These are phyloP conservation scores for Inosperma sp. DNA, from an alignment of 768 basidiomycete genomes.

Conservation along the genomic window DNA sequence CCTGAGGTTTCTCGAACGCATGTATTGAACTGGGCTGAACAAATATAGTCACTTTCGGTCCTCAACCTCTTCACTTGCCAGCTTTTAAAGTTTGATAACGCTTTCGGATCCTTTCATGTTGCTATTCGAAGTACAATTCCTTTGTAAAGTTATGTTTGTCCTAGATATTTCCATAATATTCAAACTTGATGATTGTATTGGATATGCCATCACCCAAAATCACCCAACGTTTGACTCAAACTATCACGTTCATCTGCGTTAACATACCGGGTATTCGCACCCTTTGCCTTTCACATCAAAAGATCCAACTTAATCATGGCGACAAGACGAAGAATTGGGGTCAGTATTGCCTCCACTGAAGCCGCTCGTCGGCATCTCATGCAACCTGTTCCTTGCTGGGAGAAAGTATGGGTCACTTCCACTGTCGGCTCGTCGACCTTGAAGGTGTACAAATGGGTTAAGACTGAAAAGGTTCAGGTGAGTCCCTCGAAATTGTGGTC, in stretches of 20 bases:
- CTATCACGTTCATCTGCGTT: neutral
- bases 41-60: constrained; percentile 25
- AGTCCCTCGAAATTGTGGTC: constrained; percentile 16
- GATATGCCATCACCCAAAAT: too few species aligned
- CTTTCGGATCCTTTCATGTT: neutral
- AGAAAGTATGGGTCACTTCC: constrained; percentile 66
- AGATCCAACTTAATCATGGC: constrained; percentile 40
- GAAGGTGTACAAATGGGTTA: constrained; percentile 73
- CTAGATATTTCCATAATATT: too few species aligned
- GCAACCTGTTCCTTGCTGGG: constrained; percentile 87
- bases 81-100: neutral
- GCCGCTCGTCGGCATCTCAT: constrained; percentile 80
- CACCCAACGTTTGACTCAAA: too few species aligned
- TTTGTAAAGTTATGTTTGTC: too few species aligned
- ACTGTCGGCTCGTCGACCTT: constrained; percentile 54
- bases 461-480: constrained; percentile 75
- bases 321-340: constrained; percentile 70
- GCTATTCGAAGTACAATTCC: neutral
- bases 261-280: neutral
- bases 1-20: constrained; percentile 38
- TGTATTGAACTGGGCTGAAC: constrained; percentile 57
- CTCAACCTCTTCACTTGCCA: neutral
- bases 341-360: constrained; percentile 72
- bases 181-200: too few species aligned
- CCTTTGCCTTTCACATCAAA: neutral